A percentile compares a stretch with the other conserved stretches of the same genome.
Evolutionary conservation across 2,329 filamentous ascomycete genomes (phyloP).

Genomic region (Pseudogymnoascus sp.): DNA sequence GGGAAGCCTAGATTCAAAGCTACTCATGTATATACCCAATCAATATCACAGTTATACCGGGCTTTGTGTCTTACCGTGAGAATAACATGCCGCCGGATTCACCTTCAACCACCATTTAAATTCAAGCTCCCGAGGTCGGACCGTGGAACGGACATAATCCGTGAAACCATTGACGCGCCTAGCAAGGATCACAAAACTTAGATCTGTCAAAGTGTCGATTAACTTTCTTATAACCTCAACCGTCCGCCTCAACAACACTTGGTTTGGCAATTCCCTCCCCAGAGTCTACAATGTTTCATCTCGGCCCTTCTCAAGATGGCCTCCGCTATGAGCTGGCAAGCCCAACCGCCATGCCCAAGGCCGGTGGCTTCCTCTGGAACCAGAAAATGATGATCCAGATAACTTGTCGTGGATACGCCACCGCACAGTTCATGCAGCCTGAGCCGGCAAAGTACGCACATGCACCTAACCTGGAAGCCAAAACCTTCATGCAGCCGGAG

Average conservation of each 20-base stretch:
- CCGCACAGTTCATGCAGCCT: conserved; percentile 52
- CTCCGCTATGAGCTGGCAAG: conserved; percentile 47
- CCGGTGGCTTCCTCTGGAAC: conserved; percentile 50
- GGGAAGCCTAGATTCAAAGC: background rate
- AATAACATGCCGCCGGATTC: background rate
- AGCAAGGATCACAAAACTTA: conserved; percentile 7
- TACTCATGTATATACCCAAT: background rate
- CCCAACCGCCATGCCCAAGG: conserved; percentile 48
- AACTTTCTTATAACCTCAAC: conserved; percentile 8
- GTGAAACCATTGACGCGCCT: conserved; percentile 3
- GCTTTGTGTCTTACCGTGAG: background rate
- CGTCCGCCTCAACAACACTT: background rate
- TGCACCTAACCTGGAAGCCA: conserved; percentile 48
- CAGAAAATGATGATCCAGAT: conserved; percentile 54
- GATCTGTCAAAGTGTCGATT: background rate
- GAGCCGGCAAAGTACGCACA: conserved; percentile 53
- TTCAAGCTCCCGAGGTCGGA: background rate
- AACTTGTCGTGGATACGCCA: conserved; percentile 50
- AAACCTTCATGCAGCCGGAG: conserved; percentile 54
- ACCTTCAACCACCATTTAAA: background rate
- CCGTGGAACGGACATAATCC: background rate
- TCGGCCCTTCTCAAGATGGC: conserved; percentile 35
- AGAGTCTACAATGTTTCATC: background rate
- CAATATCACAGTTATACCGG: background rate
- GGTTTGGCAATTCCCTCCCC: background rate